These are phyloP conservation scores for Xylariaceae sp. DNA, from an alignment of 2,329 filamentous ascomycete species.

Conservation along the genomic window DNA sequence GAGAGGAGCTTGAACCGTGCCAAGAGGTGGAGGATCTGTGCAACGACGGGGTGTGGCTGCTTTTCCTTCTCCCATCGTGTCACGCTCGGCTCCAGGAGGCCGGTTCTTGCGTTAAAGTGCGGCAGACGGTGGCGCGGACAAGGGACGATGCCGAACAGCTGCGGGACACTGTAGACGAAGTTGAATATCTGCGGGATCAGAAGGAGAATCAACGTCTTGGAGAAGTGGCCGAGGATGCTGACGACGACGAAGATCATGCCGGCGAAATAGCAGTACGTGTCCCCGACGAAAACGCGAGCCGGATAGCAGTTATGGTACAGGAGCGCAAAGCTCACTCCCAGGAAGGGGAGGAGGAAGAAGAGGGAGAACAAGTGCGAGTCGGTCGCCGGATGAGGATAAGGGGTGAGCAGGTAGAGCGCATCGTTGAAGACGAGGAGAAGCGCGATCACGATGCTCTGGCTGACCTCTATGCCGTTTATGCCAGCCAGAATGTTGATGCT, in stretches of 20 bases:
- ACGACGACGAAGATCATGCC: slow-evolving; percentile 99
- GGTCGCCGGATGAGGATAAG: slow-evolving; percentile 85
- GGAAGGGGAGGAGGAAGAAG: slow-evolving; percentile 88
- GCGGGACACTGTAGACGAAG: slow-evolving; percentile 87
- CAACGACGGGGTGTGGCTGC: slow-evolving; percentile 63
- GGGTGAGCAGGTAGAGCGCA: slow-evolving; percentile 74
- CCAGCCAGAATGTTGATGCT: slow-evolving; percentile 99
- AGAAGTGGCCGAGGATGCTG: slow-evolving; percentile 94
- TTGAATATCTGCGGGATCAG: slow-evolving; percentile 95
- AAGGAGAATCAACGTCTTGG: slow-evolving; percentile 87
- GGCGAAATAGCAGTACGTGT: slow-evolving; percentile 99
- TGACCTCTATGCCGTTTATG: slow-evolving; percentile 97
- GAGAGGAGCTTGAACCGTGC: slow-evolving; percentile 62
- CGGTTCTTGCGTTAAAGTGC: slow-evolving; percentile 77
- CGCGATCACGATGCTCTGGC: slow-evolving; percentile 88
- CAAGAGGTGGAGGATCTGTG: slow-evolving; percentile 60
- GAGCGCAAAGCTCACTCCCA: slow-evolving; percentile 84
- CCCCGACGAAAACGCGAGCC: slow-evolving; percentile 89
- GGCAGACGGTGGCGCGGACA: slow-evolving; percentile 92
- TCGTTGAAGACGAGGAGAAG: slow-evolving; percentile 81
- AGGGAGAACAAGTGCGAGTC: slow-evolving; percentile 95
- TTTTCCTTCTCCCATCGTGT: slow-evolving; percentile 65
- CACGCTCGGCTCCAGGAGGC: slow-evolving; percentile 78
- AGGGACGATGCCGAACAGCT: slow-evolving; percentile 83
- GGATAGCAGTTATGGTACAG: slow-evolving; percentile 94